Base-by-base conservation (phyloP, 257 asterid species). In the Solanum chilense region DNA sequence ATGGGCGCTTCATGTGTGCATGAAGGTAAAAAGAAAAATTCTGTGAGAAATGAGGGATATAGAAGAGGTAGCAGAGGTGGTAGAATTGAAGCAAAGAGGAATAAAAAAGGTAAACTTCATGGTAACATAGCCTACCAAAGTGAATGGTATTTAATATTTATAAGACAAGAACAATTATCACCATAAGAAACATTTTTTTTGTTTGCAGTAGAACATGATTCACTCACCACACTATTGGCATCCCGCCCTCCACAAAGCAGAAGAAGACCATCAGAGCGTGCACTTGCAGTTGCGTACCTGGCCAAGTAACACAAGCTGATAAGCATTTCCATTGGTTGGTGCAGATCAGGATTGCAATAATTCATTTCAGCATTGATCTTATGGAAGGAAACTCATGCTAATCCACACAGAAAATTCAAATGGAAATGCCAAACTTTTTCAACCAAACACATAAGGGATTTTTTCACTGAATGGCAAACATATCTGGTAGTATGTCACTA, bases 211-310 rank as follows among this genome's bases (percentile, higher is more conserved):
- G 70, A 81, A 75, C 84, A 33, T 70, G 86, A 56, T 81, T 25
- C 69, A 91, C 98, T 91, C 89, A 97, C 99, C 99, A 97, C 99
- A 89, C 99, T 97, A 85, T 93, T 96, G 16, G 98, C 98, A 89
- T 97, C 99, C 96, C 99, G 95, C 89, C 99, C 99, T 83, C 99
- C 99, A 88, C 99, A 97, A 39, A 97, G 98, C 89, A 97, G 93
- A 90, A 97, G 99, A 92, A 97, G 99, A 86, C 99, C 99, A 92
- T 97, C 99, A 76, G 99, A 96, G 84, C 99, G 98, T 58, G 99
- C 99, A 89, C 99, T 97, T 80, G 99, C 99, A 76, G 99, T 97
- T 33, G 99, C 99, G 90, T 97, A 97, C 99, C 99, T 97, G 77
- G 56, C 74, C 77, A 80, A 64, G 85, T 86, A 77, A 89, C 56